Base-by-base conservation (phyloP, 1,139 yeast species). In the Nakaseomyces bracarensis region DNA sequence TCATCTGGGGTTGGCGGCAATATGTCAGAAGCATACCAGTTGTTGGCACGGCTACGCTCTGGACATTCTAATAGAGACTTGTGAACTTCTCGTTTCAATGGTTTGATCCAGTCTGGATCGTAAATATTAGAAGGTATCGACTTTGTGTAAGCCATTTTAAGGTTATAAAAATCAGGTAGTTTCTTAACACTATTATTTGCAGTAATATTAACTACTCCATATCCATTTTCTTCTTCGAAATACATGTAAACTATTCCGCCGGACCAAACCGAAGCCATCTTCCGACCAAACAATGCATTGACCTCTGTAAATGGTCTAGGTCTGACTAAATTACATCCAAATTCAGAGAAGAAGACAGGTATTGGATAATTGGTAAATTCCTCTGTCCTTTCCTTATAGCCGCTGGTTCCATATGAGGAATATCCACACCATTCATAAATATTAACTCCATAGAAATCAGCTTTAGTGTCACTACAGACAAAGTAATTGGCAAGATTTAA, bases 161-260 rank as follows among this genome's bases (percentile, higher is more conserved):
- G 51, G 39, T 46, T 50, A 15, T 49, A 57, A 53, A 69, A 76
- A 50, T 76, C 82, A 9, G 66, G 68, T 39, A 70, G 55, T 35
- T 66, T 64, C 3, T 57, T 52, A 8, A 75, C 67, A 52, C 74
- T 78, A 42, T 73, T 72, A 45, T 64, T 67, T 48, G 63, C 63
- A 44, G 65, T 61, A 43, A 78, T 65, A 42, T 76, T 58, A 38
- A 84, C 94, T 46, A 85, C 77, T 49, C 95, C 95, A 60, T 82
- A 85, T 52, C 81, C 66, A 65, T 84, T 85, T 44, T 69, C 77
- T 66, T 85, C 95, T 67, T 84, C 79, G 65, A 79, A 82, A 67
- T 82, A 85, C 94, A 84, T 82, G 69, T 84, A 85, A 26, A 81
- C 95, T 57, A 85, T 77, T 56, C 95, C 95, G 51, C 95, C 95